phyloP scores from a whole-genome alignment of 2,329 filamentous ascomycete species.

The Cercospora canescens region DNA sequence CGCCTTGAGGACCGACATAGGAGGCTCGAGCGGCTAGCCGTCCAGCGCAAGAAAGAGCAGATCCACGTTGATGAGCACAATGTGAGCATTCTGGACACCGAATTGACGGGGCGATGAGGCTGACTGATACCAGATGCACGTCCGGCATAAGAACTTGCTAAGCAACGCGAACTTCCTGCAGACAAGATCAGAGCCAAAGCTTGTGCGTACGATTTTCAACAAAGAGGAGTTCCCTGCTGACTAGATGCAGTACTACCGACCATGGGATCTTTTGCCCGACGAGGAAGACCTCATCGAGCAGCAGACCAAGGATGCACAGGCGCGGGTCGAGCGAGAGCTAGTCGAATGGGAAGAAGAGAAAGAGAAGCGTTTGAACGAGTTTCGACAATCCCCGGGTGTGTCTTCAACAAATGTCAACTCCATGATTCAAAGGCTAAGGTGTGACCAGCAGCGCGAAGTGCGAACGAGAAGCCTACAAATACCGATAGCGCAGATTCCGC shows the following conservation, averaged over 20 bases:
- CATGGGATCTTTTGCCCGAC: slow-evolving; percentile 70
- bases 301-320: slow-evolving; percentile 68
- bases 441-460: neutral
- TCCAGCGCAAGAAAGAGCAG: slow-evolving; percentile 65
- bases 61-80: slow-evolving; percentile 72
- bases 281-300: slow-evolving; percentile 71
- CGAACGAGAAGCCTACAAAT: neutral
- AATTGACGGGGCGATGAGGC: neutral
- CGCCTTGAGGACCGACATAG: slow-evolving; percentile 67
- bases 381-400: slow-evolving; percentile 12
- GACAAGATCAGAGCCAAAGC: slow-evolving; percentile 68
- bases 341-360: slow-evolving; percentile 58
- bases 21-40: slow-evolving; percentile 56
- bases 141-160: slow-evolving; percentile 71
- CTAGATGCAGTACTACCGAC: slow-evolving; percentile 72
- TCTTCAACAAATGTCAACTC: too few species aligned
- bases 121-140: slow-evolving; percentile 65
- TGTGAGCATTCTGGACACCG: slow-evolving; percentile 50
- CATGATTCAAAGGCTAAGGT: neutral
- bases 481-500: slow-evolving; percentile 8
- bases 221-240: neutral
- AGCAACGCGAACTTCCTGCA: slow-evolving; percentile 70
- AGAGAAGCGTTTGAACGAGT: slow-evolving; percentile 7
- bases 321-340: slow-evolving; percentile 63
- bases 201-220: slow-evolving; percentile 62